Evolutionary conservation across 495 filamentous ascomycete genomes (phyloP).

Genomic region (Lineolata rhizophorae): DNA sequence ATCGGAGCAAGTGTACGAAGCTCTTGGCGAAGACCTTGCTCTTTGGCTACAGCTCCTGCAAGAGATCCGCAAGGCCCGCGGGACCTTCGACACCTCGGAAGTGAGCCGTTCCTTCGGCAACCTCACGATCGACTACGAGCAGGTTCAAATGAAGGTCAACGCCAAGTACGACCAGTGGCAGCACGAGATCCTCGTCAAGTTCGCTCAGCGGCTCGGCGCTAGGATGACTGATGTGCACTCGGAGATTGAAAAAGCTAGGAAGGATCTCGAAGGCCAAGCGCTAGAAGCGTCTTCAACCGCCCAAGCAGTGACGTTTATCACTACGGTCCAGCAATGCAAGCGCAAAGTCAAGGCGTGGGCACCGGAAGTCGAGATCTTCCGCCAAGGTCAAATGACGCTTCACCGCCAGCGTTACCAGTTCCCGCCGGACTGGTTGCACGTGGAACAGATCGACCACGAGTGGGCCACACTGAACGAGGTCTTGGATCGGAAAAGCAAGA

Average conservation of each 20-base stretch:
- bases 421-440: slow-evolving; percentile 74
- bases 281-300: slow-evolving; percentile 84
- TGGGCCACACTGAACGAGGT: slow-evolving; percentile 84
- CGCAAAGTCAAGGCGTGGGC: slow-evolving; percentile 83
- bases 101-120: slow-evolving; percentile 79
- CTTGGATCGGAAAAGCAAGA: slow-evolving; percentile 69
- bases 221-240: slow-evolving; percentile 75
- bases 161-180: slow-evolving; percentile 99
- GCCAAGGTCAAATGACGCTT: slow-evolving; percentile 80
- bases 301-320: slow-evolving; percentile 95
- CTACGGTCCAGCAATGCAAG: slow-evolving; percentile 87
- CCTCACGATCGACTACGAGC: slow-evolving; percentile 83
- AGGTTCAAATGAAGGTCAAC: slow-evolving; percentile 94
- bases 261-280: slow-evolving; percentile 73
- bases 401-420: slow-evolving; percentile 82
- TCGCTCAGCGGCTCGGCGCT: slow-evolving; percentile 70
- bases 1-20: slow-evolving; percentile 79
- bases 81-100: slow-evolving; percentile 90
- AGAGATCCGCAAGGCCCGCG: slow-evolving; percentile 79
- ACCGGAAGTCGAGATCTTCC: slow-evolving; percentile 84
- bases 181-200: slow-evolving; percentile 83
- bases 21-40: slow-evolving; percentile 73
- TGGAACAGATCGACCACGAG: slow-evolving; percentile 82
- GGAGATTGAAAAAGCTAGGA: slow-evolving; percentile 69
- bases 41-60: slow-evolving; percentile 86